These are phyloP conservation scores for Fonsecaea multimorphosa DNA, from an alignment of 2,329 filamentous ascomycete species.

Conservation along the genomic window DNA sequence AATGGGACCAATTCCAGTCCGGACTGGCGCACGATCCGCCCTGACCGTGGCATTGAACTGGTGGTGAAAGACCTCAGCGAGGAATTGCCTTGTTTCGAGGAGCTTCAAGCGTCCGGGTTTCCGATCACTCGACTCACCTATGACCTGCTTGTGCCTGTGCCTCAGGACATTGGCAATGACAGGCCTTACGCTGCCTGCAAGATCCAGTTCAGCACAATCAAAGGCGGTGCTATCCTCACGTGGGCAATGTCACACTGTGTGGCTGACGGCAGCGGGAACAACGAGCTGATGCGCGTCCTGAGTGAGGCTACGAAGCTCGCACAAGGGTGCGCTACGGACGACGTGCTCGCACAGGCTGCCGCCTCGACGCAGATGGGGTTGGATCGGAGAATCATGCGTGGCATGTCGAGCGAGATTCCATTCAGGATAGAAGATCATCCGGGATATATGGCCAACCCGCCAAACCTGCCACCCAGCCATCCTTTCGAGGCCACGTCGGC, in stretches of 20 bases:
- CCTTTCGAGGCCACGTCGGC: slow-evolving; percentile 6
- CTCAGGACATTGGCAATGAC: slow-evolving; percentile 19
- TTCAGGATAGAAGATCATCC: slow-evolving; percentile 23
- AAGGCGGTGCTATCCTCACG: slow-evolving; percentile 20
- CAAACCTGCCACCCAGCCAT: slow-evolving; percentile 4
- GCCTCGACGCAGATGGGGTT: not conserved
- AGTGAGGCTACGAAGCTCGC: slow-evolving; percentile 13
- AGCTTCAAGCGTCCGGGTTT: slow-evolving; percentile 13
- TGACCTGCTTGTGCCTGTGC: slow-evolving; percentile 16
- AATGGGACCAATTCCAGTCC: not conserved
- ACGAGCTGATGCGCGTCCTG: slow-evolving; percentile 18
- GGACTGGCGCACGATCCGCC: slow-evolving; percentile 18
- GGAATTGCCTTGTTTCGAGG: slow-evolving; percentile 9
- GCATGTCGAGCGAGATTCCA: slow-evolving; percentile 6
- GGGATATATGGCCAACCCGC: slow-evolving; percentile 8
- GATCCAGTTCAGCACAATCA: slow-evolving; percentile 17
- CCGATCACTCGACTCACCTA: slow-evolving; percentile 4
- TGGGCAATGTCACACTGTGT: slow-evolving; percentile 23
- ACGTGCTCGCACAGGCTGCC: not conserved
- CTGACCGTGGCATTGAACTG: slow-evolving; percentile 15
- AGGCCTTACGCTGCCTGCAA: slow-evolving; percentile 14
- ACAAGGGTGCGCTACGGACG: not conserved
- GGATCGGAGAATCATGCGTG: slow-evolving; percentile 12
- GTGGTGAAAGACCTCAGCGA: slow-evolving; percentile 12
- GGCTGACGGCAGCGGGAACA: slow-evolving; percentile 12